Evolutionary conservation across 805 yeast genomes (phyloP), one percentile per base, ranked within the genome.

Genomic region (Starmerella stellata): DNA sequence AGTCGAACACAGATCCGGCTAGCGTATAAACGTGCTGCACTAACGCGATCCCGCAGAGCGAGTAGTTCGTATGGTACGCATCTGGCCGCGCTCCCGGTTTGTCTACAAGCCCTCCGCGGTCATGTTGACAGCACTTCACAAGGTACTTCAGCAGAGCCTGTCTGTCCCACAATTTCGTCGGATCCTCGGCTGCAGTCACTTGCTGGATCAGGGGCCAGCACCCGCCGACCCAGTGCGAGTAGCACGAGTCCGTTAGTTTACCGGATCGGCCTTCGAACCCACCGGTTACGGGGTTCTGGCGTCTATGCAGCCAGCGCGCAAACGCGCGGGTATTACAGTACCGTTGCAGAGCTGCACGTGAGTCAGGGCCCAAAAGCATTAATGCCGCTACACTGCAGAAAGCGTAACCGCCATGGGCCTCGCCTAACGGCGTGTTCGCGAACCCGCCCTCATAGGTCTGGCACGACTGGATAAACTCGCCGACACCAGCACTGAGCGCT

Each of bases 381-480:
- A 72, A 60, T 36, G 72, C 69, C 34, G 77, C 92, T 33, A 79
- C 62, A 0, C 87, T 93, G 61, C 99, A 90, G 56, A 72, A 90
- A 0, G 96, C 73, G 55, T 90, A 92, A 1, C 98, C 99, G 2
- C 95, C 98, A 54, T 90, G 99, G 0, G 96, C 95, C 57, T 90
- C 99, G 43, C 72, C 77, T 4, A 68, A 64, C 0, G 93, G 90
- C 17, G 65, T 64, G 1, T 93, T 94, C 1, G 85, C 82, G 59
- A 87, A 79, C 0, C 98, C 98, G 19, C 99, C 98, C 59, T 92
- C 98, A 53, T 69, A 85, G 0, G 87, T 79, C 57, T 90, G 98
- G 49, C 95, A 82, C 11, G 54, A 46, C 0, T 58, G 49, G 13
- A 90, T 47, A 75, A 83, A 87, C 13, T 67, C 68, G 2, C 63